These are phyloP conservation scores for Phialophora expanda DNA, from an alignment of 2,329 filamentous ascomycete genomes.

Conservation along the genomic window DNA sequence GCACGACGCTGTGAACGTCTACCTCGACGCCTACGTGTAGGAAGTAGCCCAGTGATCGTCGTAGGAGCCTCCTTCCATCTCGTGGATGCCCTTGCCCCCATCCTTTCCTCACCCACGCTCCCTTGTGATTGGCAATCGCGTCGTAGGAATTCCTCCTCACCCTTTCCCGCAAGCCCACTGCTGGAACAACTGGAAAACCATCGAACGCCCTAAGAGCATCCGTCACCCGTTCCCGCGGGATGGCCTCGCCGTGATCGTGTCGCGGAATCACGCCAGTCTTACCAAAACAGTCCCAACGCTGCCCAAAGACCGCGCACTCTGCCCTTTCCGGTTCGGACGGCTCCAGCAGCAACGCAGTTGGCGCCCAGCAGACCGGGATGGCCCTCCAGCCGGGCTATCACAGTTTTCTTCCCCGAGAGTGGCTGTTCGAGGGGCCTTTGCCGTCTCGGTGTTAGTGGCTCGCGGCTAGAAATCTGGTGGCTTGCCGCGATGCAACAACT, in stretches of 20 bases:
- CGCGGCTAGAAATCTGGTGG: conserved; percentile 20
- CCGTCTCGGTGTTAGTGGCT: conserved; percentile 16
- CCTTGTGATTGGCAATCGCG: conserved; percentile 5
- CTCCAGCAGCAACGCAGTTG: conserved; percentile 10
- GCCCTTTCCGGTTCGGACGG: conserved; percentile 13
- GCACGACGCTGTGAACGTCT: background rate
- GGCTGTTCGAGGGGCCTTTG: conserved; percentile 17
- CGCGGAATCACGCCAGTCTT: conserved; percentile 22
- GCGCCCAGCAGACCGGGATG: conserved; percentile 18
- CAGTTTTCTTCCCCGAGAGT: conserved; percentile 29
- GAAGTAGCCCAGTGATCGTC: no score
- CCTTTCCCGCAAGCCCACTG: conserved; percentile 6
- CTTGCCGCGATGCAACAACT: conserved; percentile 20
- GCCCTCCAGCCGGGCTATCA: conserved; percentile 14
- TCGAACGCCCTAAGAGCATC: conserved; percentile 24
- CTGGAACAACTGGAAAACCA: conserved; percentile 25
- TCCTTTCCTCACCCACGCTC: background rate
- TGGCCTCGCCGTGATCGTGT: conserved; percentile 28
- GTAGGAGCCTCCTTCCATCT: background rate
- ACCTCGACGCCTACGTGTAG: background rate
- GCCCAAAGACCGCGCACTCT: background rate
- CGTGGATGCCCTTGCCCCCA: background rate
- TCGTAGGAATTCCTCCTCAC: background rate
- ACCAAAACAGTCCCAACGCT: conserved; percentile 11
- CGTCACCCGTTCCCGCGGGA: conserved; percentile 29